Evolutionary conservation across 2,329 filamentous ascomycete species (phyloP).

Genomic region (Escovopsis weberi): DNA sequence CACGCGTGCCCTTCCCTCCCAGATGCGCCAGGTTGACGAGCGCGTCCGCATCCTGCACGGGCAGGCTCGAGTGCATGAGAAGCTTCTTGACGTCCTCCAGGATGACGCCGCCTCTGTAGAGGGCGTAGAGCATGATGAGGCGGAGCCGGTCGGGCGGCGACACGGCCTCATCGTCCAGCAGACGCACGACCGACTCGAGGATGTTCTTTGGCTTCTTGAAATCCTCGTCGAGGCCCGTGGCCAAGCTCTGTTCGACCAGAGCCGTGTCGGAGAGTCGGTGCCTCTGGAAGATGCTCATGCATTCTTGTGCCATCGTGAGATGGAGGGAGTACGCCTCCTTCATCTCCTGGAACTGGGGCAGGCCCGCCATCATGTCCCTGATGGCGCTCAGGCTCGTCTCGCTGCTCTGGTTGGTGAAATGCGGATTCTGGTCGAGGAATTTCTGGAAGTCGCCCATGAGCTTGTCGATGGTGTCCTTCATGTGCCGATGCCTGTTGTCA

Average conservation of each 20-base stretch:
- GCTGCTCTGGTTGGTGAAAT: constrained; percentile 65
- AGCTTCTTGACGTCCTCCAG: constrained; percentile 73
- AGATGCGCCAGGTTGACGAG: constrained; percentile 69
- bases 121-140: constrained; percentile 69
- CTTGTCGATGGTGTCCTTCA: constrained; percentile 95
- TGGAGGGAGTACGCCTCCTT: constrained; percentile 93
- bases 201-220: constrained; percentile 82
- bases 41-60: constrained; percentile 55
- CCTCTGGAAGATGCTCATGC: constrained; percentile 83
- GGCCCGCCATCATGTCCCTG: constrained; percentile 88
- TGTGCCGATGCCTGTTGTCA: constrained; percentile 84
- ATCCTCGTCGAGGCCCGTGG: constrained; percentile 87
- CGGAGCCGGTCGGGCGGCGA: constrained; percentile 62
- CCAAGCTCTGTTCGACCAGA: constrained; percentile 76
- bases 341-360: constrained; percentile 90
- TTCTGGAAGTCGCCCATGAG: constrained; percentile 84
- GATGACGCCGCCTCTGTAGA: constrained; percentile 77
- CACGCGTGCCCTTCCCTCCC: constrained; percentile 54
- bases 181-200: constrained; percentile 67
- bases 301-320: constrained; percentile 91
- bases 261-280: constrained; percentile 79
- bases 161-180: constrained; percentile 76
- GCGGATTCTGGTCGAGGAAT: constrained; percentile 81
- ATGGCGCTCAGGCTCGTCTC: constrained; percentile 77
- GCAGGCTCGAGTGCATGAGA: constrained; percentile 67